A percentile compares a stretch with the other conserved stretches of the same genome.
phyloP scores from a whole-genome alignment of 306 rosid species.

The Trifolium dubium region DNA sequence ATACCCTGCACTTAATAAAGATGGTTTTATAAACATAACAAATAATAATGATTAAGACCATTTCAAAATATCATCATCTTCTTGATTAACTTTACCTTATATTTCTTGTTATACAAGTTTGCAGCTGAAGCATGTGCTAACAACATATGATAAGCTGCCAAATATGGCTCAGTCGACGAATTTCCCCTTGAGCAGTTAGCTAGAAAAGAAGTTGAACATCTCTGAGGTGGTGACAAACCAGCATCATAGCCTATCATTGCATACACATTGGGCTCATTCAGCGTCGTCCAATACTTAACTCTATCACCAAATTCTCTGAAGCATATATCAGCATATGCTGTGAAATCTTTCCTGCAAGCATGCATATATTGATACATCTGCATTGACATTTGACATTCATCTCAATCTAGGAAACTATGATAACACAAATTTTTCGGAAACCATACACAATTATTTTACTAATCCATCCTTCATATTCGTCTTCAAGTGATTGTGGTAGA shows the following conservation, averaged over 20 bases:
- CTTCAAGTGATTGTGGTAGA: slow-evolving; percentile 75
- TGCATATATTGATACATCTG: neutral
- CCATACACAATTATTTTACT: slow-evolving; percentile 58
- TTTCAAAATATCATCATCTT: neutral
- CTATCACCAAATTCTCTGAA: slow-evolving; percentile 62
- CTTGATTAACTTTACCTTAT: slow-evolving; percentile 39
- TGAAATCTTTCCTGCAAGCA: slow-evolving; percentile 53
- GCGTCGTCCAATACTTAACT: slow-evolving; percentile 58
- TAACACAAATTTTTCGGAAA: neutral
- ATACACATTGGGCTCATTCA: slow-evolving; percentile 51
- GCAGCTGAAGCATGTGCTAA: slow-evolving; percentile 52
- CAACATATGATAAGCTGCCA: slow-evolving; percentile 50
- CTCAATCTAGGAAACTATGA: too few relatives aligned
- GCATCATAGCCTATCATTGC: slow-evolving; percentile 23
- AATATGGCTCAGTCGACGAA: slow-evolving; percentile 59
- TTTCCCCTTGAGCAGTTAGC: slow-evolving; percentile 53
- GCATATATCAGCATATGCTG: slow-evolving; percentile 51
- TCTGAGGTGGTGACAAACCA: slow-evolving; percentile 54
- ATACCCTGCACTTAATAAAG: slow-evolving; percentile 50
- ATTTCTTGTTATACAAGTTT: slow-evolving; percentile 48
- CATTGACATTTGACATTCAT: too few relatives aligned
- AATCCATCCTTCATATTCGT: slow-evolving; percentile 84
- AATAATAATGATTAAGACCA: neutral
- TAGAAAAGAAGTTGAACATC: slow-evolving; percentile 32
- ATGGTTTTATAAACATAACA: too few relatives aligned